Base-by-base conservation (phyloP, 352 stramenopile genomes). In the Aphanomyces astaci region DNA sequence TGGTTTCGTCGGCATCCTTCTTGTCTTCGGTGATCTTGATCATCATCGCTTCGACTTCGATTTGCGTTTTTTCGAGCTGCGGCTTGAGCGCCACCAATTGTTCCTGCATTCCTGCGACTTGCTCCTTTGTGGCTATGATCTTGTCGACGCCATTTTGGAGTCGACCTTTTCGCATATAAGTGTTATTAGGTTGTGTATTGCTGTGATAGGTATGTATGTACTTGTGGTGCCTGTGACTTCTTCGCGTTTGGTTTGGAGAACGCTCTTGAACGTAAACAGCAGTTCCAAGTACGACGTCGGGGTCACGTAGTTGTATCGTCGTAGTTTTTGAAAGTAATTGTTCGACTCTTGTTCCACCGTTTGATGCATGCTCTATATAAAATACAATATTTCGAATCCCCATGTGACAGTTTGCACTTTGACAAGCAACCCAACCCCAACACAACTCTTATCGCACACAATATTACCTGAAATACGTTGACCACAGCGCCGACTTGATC, bases 11-110 rank as follows among this genome's bases (percentile, higher is more conserved):
- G 1, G 92, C 92, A 40, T 93, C 87, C 63, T 85, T 89, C 71
- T 97, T 97, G 71, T 98, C 92, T 5, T 92, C 77, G 5, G 86
- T 94, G 67, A 98, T 97, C 74, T 97, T 86, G 54, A 96, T 89
- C 79, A 98, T 97, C 86, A 98, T 96, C 15, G 82, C 78, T 62
- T 97, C 92, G 0, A 97, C 91, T 30, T 98, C 92, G 28, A 90
- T 90, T 66, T 98, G 89, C 19, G 92, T 97, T 57, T 89, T 86
- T 65, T 96, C 88, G 13, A 98, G 75, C 68, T 96, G 87, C 4
- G 92, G 92, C 63, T 98, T 94, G 49, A 97, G 81, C 0, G 92
- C 92, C 0, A 93, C 95, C 0, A 98, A 77, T 36, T 96, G 88
- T 31, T 93, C 88, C 60, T 97, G 91, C 78, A 98, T 94, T 0